Evolutionary conservation across 805 yeast genomes (phyloP).

Genomic region (Kuraishia molischiana): DNA sequence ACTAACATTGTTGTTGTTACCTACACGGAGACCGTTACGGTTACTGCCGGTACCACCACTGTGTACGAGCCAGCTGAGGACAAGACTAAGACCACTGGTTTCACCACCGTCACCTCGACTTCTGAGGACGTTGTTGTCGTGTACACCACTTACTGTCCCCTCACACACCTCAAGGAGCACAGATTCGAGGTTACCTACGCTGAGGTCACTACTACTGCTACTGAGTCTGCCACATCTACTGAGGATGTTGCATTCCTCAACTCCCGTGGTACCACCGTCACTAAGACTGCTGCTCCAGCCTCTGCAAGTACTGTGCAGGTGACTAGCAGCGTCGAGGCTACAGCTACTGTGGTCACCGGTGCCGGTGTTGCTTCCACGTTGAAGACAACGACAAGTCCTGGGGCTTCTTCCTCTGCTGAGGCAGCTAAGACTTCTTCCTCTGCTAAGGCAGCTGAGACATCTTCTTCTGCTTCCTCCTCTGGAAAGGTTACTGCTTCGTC

Average conservation of each 20-base stretch:
- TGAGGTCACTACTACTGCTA: slow-evolving; percentile 14
- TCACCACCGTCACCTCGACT: slow-evolving; percentile 14
- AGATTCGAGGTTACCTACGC: slow-evolving; percentile 21
- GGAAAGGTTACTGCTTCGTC: slow-evolving; percentile 7
- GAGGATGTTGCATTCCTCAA: slow-evolving; percentile 8
- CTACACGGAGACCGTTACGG: neutral
- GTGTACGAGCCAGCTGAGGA: slow-evolving; percentile 4
- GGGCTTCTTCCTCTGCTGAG: no score
- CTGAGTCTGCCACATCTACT: slow-evolving; percentile 12
- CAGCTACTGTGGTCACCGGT: slow-evolving; percentile 7
- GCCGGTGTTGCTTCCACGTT: no score
- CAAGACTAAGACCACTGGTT: slow-evolving; percentile 18
- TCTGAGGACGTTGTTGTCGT: slow-evolving; percentile 12
- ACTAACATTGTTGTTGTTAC: neutral
- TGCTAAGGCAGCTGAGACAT: no score
- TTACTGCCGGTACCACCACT: slow-evolving; percentile 4
- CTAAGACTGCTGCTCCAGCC: slow-evolving; percentile 18
- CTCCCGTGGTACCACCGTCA: slow-evolving; percentile 15
- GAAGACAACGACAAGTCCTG: no score
- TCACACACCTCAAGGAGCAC: slow-evolving; percentile 13
- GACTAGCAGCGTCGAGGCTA: slow-evolving; percentile 11
- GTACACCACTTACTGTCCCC: slow-evolving; percentile 16
- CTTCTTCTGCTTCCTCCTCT: no score
- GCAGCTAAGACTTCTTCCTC: no score
- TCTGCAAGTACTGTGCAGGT: slow-evolving; percentile 19